phyloP scores from a whole-genome alignment of 768 basidiomycete species.

The Gymnopilus junonius region DNA sequence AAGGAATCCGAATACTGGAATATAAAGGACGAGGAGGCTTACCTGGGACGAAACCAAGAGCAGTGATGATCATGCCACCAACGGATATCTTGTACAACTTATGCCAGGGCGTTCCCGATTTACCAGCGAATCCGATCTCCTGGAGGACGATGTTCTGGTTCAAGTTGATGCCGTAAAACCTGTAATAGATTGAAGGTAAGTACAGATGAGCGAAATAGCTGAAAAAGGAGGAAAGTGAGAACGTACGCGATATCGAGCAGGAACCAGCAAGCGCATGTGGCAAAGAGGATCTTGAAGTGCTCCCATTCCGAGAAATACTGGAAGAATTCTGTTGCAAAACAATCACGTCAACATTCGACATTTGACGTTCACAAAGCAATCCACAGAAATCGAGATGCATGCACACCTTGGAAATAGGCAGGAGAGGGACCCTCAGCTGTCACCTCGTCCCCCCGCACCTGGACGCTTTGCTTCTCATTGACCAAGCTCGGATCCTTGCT shows the following conservation, averaged over 20 bases:
- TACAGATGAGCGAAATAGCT: background rate
- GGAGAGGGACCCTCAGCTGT: constrained; percentile 44
- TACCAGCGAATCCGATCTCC: constrained; percentile 71
- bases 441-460: constrained; percentile 13
- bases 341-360: background rate
- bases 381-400: constrained; percentile 47
- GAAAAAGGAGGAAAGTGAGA: background rate
- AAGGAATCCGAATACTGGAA: background rate
- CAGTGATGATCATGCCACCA: constrained; percentile 74
- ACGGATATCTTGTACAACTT: constrained; percentile 68
- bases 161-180: constrained; percentile 75
- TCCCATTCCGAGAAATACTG: constrained; percentile 75
- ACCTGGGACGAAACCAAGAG: constrained; percentile 80
- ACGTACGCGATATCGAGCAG: constrained; percentile 70
- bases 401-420: constrained; percentile 49
- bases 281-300: constrained; percentile 68
- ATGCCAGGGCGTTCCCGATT: constrained; percentile 59
- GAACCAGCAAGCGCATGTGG: constrained; percentile 76
- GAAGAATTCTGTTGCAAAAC: constrained; percentile 53
- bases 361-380: constrained; percentile 27
- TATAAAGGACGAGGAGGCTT: background rate
- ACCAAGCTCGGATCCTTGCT: background rate
- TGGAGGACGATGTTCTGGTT: constrained; percentile 80
- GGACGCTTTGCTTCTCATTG: background rate
- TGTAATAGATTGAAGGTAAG: constrained; percentile 18